Conservation (phyloP, 371 early-diverging fungal species). For the Mortierella sp. region DNA sequence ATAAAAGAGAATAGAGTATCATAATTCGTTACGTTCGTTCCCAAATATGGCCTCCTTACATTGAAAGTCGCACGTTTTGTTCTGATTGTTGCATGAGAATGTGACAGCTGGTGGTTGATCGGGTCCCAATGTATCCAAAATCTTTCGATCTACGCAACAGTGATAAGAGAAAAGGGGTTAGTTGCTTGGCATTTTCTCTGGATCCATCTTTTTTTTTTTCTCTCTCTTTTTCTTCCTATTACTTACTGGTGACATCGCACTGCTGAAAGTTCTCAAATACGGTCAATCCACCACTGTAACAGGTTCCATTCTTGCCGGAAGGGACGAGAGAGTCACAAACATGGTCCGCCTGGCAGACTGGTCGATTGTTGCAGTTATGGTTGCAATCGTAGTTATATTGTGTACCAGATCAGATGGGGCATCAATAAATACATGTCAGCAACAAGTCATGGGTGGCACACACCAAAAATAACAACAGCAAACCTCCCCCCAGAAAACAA, state of each 20-base stretch:
- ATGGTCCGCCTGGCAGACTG: constrained; percentile 81
- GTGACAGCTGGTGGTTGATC: constrained; percentile 49
- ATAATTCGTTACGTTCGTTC: no score
- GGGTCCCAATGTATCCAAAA: constrained; percentile 46
- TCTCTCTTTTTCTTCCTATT: neutral
- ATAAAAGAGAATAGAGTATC: no score
- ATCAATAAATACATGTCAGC: constrained; percentile 1
- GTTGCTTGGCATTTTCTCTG: neutral
- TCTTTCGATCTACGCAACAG: constrained; percentile 40
- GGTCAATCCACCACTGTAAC: constrained; percentile 84
- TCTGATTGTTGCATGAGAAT: constrained; percentile 51
- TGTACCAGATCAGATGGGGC: neutral
- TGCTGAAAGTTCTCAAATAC: constrained; percentile 85
- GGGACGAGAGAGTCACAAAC: constrained; percentile 85
- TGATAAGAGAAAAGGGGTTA: constrained; percentile 5
- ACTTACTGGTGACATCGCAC: constrained; percentile 91
- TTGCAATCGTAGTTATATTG: neutral
- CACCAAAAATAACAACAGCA: neutral
- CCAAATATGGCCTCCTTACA: constrained; percentile 19
- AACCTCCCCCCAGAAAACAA: neutral
- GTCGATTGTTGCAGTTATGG: neutral
- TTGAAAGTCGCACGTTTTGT: constrained; percentile 53
- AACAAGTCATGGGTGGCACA: neutral
- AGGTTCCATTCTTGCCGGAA: constrained; percentile 83
- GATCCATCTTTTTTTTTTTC: neutral